Evolutionary conservation across 768 basidiomycete genomes (phyloP), one percentile per base, ranked within the genome.

Genomic region (Mycena haematopus): DNA sequence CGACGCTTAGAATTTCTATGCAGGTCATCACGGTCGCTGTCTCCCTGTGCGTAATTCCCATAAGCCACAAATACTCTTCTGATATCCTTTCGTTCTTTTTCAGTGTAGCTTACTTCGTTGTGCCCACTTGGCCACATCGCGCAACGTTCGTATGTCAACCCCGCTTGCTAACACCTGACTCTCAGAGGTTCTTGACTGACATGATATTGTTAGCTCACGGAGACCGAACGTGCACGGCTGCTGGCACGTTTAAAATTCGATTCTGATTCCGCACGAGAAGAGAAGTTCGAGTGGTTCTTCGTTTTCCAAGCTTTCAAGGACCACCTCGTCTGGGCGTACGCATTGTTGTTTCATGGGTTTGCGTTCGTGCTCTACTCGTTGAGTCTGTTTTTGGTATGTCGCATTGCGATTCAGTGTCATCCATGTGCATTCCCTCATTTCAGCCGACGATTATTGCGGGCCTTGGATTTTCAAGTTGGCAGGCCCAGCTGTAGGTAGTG

Each of bases 291-390:
- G 38, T 88, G 87, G 86, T 66, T 71, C 44, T 85, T 82, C 49
- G 86, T 87, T 42, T 74, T 75, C 15, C 84, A 86, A 63, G 85
- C 86, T 8, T 76, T 86, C 63, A 78, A 74, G 49, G 85, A 89
- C 65, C 86, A 82, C 60, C 74, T 87, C 17, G 82, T 85, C 15
- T 86, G 85, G 84, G 82, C 76, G 5, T 88, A 88, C 69, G 84
- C 84, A 0, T 67, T 86, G 21, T 74, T 87, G 1, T 87, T 87
- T 72, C 86, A 88, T 62, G 86, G 84, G 1, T 86, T 83, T 66
- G 82, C 87, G 2, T 86, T 86, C 65, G 84, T 82, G 11, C 67
- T 84, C 22, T 87, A 86, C 68, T 84, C 85, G 17, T 68, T 86
- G 63, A 85, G 83, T 70, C 72, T 88, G 8, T 88, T 87, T 73